Evolutionary conservation across 345 rosid species (phyloP).

Genomic region (Euphorbia pulcherrima): DNA sequence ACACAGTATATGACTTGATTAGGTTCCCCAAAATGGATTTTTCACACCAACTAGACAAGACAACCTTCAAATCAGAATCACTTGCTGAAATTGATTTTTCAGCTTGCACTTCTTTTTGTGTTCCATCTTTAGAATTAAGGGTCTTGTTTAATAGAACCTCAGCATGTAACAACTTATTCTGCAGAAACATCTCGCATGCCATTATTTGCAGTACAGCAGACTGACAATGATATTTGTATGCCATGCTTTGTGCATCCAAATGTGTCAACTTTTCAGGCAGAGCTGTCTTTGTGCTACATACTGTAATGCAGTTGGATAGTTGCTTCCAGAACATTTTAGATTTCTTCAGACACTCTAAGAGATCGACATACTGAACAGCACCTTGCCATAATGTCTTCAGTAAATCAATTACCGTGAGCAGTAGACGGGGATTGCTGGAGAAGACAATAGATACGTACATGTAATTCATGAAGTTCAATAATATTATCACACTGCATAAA

Average conservation of each 20-base stretch:
- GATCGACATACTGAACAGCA: slow-evolving; percentile 55
- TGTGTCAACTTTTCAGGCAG: slow-evolving; percentile 35
- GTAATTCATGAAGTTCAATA: slow-evolving; percentile 7
- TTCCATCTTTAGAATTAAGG: slow-evolving; percentile 30
- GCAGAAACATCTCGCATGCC: slow-evolving; percentile 73
- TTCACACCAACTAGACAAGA: slow-evolving; percentile 59
- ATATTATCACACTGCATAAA: not conserved
- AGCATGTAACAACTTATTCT: slow-evolving; percentile 61
- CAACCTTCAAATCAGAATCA: slow-evolving; percentile 39
- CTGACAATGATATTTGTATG: slow-evolving; percentile 59
- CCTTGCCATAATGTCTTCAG: slow-evolving; percentile 92
- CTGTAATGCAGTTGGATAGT: slow-evolving; percentile 43
- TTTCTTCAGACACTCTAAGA: slow-evolving; percentile 52
- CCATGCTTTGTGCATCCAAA: slow-evolving; percentile 42
- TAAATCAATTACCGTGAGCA: slow-evolving; percentile 58
- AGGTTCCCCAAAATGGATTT: slow-evolving; percentile 46
- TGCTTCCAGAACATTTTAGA: slow-evolving; percentile 65
- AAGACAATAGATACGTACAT: slow-evolving; percentile 1
- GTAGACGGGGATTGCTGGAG: slow-evolving; percentile 56
- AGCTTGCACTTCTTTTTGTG: slow-evolving; percentile 25
- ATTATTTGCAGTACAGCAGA: slow-evolving; percentile 66
- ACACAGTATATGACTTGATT: slow-evolving; percentile 54
- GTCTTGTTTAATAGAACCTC: slow-evolving; percentile 42
- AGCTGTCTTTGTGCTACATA: slow-evolving; percentile 33
- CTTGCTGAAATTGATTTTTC: slow-evolving; percentile 31